These are phyloP conservation scores for Eucalyptus shirleyi DNA, from an alignment of 345 rosid species.

Conservation along the genomic window DNA sequence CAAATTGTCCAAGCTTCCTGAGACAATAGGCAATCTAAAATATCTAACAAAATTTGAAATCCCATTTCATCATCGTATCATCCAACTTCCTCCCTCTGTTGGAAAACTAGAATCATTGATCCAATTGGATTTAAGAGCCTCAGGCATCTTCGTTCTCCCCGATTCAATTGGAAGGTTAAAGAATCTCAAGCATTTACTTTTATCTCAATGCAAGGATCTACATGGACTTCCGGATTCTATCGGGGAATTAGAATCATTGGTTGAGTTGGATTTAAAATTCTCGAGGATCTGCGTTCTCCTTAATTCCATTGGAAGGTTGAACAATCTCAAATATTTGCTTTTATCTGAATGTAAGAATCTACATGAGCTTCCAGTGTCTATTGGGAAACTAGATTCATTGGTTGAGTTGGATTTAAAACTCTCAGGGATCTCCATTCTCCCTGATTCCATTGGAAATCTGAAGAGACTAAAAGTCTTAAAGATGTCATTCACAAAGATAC, in stretches of 20 bases:
- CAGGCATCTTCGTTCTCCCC: background rate
- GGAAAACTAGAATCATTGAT: background rate
- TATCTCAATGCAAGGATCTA: background rate
- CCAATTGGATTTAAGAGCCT: background rate
- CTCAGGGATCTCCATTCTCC: background rate
- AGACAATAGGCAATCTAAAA: background rate
- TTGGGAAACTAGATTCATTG: background rate
- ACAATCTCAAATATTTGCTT: background rate
- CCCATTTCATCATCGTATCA: background rate
- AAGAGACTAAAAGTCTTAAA: background rate
- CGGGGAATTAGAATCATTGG: background rate
- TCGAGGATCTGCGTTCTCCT: background rate
- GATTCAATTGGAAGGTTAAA: background rate
- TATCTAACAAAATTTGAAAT: background rate
- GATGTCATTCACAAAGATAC: background rate
- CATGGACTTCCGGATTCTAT: background rate
- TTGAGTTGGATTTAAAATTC: background rate
- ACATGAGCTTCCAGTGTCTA: background rate
- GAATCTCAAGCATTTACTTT: background rate
- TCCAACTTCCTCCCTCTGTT: background rate
- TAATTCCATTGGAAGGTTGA: background rate
- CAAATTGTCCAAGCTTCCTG: background rate
- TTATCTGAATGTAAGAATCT: background rate
- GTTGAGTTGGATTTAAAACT: background rate
- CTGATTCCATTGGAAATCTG: background rate